Base-by-base conservation (phyloP, 371 early-diverging fungal genomes). In the Gilbertella persicaria region DNA sequence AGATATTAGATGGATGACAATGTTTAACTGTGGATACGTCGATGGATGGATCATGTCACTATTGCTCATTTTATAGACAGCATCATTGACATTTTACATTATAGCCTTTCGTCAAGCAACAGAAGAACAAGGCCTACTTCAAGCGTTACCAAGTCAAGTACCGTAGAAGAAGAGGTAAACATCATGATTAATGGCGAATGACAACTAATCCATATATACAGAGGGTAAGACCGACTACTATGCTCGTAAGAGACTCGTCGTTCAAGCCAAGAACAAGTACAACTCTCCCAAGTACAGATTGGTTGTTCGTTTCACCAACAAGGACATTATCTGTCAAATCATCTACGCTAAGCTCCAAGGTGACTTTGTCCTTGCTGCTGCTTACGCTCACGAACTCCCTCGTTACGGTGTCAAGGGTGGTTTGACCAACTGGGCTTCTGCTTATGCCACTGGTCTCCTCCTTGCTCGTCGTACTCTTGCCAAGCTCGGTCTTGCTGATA, bases 141-240 rank as follows among this genome's bases (percentile, higher is more conserved):
- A 95, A 94, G 91, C 95, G 99, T 76, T 98, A 83, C 92, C 97
- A 98, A 87, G 92, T 93, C 87, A 98, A 98, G 91, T 95, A 93
- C 89, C 87, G 99, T 65, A 85, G 99, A 80, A 83, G 97, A 75
- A 81, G 97, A 75, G 97, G 97, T 96, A 83, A 71, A 80, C 73
- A 6, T 19, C 5, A 38, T 42, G 21, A 21, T 17, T 38, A 4
- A 23, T n/a, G n/a, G n/a, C n/a, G 7, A 30, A 36, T n/a, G 24
- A 23, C 48, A 48, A 24, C 7, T 4, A 33, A 16, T 17, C 19
- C 10, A 24, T 26, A n/a, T 24, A 30, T 65, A 58, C 62, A 94
- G 98, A 99, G 93, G 98, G 99, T 50, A 99, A 99, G 91, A 99
- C 99, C 71, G 99, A 99, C 88, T 99, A 99, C 97, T 97, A 95